Evolutionary conservation across 129 eudicot genomes (phyloP).

Genomic region (Flaveria linearis): DNA sequence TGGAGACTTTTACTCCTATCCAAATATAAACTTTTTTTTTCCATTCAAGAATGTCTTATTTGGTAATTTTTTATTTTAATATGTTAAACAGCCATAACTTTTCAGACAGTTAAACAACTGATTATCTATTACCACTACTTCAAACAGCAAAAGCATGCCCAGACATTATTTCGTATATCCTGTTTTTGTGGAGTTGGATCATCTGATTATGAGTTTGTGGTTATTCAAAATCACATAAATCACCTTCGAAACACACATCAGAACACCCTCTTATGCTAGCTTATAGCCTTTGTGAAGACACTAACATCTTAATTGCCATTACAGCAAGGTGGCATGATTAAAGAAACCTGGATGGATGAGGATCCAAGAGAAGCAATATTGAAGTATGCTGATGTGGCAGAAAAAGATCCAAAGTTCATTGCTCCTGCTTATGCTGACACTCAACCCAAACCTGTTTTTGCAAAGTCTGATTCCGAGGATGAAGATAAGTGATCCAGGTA

Average conservation of each 20-base stretch:
- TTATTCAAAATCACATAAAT: background rate
- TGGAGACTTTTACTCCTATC: no score
- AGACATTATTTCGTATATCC: background rate
- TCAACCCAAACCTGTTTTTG: conserved; percentile 81
- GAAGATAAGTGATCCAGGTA: conserved; percentile 58
- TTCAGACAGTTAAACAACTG: background rate
- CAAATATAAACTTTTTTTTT: no score
- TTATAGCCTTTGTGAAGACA: background rate
- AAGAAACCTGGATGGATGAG: conserved; percentile 99
- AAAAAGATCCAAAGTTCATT: conserved; percentile 87
- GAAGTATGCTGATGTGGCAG: conserved; percentile 93
- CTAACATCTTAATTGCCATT: conserved; percentile 28
- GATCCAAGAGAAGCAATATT: conserved; percentile 98
- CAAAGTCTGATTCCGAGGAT: conserved; percentile 87
- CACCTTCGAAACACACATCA: background rate
- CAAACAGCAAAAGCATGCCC: background rate
- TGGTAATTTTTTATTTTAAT: background rate
- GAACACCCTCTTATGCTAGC: conserved; percentile 46
- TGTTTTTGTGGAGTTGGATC: background rate
- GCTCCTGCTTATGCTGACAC: conserved; percentile 98
- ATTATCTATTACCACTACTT: background rate
- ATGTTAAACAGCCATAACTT: background rate
- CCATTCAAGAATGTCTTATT: background rate
- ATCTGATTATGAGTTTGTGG: background rate
- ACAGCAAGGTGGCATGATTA: conserved; percentile 98